Conservation (phyloP, 2,329 filamentous ascomycete genomes). For the Gremmenia infestans region DNA sequence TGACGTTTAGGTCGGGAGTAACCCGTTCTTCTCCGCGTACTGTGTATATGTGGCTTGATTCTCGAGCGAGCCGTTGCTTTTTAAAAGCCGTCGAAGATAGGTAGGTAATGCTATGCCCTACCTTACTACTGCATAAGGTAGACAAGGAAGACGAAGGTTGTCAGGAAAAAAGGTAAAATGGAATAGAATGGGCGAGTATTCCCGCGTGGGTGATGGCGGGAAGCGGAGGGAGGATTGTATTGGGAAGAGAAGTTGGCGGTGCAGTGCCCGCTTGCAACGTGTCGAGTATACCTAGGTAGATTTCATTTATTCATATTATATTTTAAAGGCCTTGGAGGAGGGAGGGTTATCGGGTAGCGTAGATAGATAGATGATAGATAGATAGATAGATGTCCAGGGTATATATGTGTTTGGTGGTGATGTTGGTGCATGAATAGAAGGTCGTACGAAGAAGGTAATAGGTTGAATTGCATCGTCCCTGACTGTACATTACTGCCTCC, state of each 20-base stretch:
- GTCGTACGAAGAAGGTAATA: no score
- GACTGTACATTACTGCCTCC: neutral
- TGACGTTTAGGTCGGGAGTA: neutral
- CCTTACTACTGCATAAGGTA: neutral
- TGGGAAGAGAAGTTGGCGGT: neutral
- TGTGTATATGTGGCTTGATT: constrained; percentile 1
- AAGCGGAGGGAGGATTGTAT: neutral
- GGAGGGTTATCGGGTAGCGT: neutral
- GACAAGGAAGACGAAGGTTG: neutral
- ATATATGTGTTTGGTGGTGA: no score
- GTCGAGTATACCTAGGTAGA: neutral
- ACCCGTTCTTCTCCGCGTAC: neutral
- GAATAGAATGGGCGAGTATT: constrained; percentile 18
- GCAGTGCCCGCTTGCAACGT: neutral
- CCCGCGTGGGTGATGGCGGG: constrained; percentile 15
- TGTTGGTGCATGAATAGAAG: no score
- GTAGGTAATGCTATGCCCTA: no score
- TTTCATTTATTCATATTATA: no score
- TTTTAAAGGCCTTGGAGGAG: no score
- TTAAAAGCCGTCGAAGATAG: neutral
- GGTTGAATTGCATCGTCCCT: no score
- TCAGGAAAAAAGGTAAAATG: constrained; percentile 5
- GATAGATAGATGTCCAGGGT: neutral
- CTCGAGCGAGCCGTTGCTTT: no score
- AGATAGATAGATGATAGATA: neutral